phyloP scores from a whole-genome alignment of 768 basidiomycete species.

The Leccinellum rugosiceps region DNA sequence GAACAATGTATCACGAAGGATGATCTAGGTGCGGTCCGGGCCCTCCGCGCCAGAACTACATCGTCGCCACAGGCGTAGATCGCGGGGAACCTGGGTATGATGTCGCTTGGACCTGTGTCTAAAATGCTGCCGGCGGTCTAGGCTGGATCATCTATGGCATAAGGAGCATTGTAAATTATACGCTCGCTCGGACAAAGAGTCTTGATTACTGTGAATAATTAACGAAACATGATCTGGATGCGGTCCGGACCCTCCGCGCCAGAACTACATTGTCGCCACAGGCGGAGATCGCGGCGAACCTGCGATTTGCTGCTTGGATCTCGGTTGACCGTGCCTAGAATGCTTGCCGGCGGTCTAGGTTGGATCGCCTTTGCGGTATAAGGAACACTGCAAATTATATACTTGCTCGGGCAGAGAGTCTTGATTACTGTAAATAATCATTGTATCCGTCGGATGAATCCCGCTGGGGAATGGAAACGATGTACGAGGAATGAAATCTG shows the following conservation, averaged over 20 bases:
- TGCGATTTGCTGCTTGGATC: background rate
- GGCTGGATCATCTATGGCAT: background rate
- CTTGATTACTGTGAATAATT: too few species aligned
- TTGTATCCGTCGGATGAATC: background rate
- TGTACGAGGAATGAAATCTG: background rate
- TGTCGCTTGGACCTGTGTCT: background rate
- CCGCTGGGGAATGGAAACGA: background rate
- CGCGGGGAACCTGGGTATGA: too few species aligned
- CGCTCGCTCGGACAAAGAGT: background rate
- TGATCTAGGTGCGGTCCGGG: slow-evolving; percentile 18
- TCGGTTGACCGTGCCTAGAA: background rate
- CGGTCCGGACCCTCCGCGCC: slow-evolving; percentile 22
- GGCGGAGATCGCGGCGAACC: slow-evolving; percentile 3
- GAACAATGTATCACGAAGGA: slow-evolving; percentile 23
- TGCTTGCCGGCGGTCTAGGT: background rate
- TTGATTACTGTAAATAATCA: too few species aligned
- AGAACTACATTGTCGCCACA: slow-evolving; percentile 6
- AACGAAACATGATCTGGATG: slow-evolving; percentile 10
- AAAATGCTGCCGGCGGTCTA: background rate
- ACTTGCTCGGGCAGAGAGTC: background rate
- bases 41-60: slow-evolving; percentile 17
- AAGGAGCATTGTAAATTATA: background rate
- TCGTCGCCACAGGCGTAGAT: slow-evolving; percentile 9
- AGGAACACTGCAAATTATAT: background rate
- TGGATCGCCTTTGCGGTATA: background rate